phyloP scores from a whole-genome alignment of 2,329 filamentous ascomycete genomes.

The Alternaria arborescens region DNA sequence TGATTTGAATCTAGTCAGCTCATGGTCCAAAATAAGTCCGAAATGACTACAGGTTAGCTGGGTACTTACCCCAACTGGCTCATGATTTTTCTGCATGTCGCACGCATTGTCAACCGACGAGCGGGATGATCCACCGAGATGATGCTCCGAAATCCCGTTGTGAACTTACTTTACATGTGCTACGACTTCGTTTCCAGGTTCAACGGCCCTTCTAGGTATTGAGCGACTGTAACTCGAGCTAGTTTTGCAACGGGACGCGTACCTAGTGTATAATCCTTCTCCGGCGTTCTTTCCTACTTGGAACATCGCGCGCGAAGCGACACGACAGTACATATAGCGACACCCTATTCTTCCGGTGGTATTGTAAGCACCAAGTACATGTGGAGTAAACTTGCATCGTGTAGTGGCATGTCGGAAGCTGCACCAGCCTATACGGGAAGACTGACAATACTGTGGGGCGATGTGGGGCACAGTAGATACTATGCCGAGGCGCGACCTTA shows the following conservation, averaged over 20 bases:
- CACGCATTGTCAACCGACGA: neutral
- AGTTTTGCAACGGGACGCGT: neutral
- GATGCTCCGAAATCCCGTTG: neutral
- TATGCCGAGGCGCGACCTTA: neutral
- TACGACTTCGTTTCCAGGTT: neutral
- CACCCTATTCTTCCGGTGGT: neutral
- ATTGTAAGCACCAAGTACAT: neutral
- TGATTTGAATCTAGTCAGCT: neutral
- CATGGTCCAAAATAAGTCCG: neutral
- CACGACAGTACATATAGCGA: neutral
- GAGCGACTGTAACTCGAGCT: neutral
- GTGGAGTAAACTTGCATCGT: neutral
- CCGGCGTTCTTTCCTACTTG: neutral
- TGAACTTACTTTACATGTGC: neutral
- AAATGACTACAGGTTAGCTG: neutral
- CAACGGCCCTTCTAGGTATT: neutral
- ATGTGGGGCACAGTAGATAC: conserved; percentile 6
- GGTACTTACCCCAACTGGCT: neutral
- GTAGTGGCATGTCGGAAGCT: conserved; percentile 15
- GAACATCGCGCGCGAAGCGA: neutral
- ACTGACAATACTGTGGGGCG: conserved; percentile 6
- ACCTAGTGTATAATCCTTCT: neutral
- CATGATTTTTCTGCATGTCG: neutral
- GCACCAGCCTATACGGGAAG: conserved; percentile 10
- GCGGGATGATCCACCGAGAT: neutral